Base-by-base conservation (phyloP, 2,329 filamentous ascomycete species). In the Verticillium klebahnii region DNA sequence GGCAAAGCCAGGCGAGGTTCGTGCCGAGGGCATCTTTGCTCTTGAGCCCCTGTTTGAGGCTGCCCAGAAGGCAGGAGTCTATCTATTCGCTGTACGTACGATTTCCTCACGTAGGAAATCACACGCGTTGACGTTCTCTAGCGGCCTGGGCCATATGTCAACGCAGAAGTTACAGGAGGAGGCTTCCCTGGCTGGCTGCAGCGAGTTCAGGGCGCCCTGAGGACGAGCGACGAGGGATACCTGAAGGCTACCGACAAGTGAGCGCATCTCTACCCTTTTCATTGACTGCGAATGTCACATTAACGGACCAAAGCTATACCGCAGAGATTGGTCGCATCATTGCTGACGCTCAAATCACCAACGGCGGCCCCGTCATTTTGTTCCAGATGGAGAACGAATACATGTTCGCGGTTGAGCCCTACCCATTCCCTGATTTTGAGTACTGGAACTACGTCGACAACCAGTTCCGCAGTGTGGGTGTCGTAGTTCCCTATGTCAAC, bases 171-270 rank as follows among this genome's bases (percentile, higher is more conserved):
- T 0, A 83, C 81, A 17, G 89, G 89, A 6, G 89, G 89, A 64
- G 89, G 89, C 0, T 91, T 89, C 65, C 89, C 89, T 0, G 89
- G 89, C 7, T 92, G 89, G 89, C 73, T 91, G 8, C 85, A 88
- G 70, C 78, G 88, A 17, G 74, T 86, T 23, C 81, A 83, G 60
- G 87, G 81, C 1, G 80, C 78, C 5, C 74, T 89, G 45, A 78
- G 89, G 64, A 88, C 87, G 1, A 75, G 75, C 57, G 83, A 83
- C 32, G 73, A 80, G 4, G 82, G 77, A 8, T 91, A 82, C 68
- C 72, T 90, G 11, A 75, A 83, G 37, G 82, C 88, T 1, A 90
- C 87, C 0, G 79, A 88, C 63, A 83, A 84, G 77, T 86, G 79
- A 59, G 70, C 68, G 3, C 65, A 67, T 39, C 17, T 23, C n/a